Conservation (phyloP, 495 filamentous ascomycete species). For the Aspergillus panamensis region DNA sequence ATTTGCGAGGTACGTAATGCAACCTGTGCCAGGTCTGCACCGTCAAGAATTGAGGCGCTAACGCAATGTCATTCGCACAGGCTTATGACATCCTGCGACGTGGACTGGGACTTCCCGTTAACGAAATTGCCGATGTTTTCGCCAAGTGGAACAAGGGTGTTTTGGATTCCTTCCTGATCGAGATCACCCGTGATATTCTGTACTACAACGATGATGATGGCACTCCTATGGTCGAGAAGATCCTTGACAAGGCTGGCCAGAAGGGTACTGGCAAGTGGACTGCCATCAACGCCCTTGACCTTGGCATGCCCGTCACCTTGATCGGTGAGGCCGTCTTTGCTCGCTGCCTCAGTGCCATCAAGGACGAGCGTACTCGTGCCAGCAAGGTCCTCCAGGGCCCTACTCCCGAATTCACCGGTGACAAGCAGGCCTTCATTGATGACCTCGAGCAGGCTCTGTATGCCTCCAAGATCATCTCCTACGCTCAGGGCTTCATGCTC, state of each 20-base stretch:
- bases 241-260: slow-evolving; percentile 96
- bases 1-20: slow-evolving; percentile 78
- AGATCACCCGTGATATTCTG: slow-evolving; percentile 97
- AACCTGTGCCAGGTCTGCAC: background rate
- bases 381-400: slow-evolving; percentile 74
- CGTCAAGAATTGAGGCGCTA: background rate
- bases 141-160: slow-evolving; percentile 98
- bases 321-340: slow-evolving; percentile 97
- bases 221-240: slow-evolving; percentile 91
- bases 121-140: slow-evolving; percentile 94
- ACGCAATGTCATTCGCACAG: slow-evolving; percentile 42
- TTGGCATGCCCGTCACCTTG: slow-evolving; percentile 97
- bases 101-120: slow-evolving; percentile 74
- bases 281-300: slow-evolving; percentile 95
- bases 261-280: slow-evolving; percentile 99
- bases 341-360: slow-evolving; percentile 89
- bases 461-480: slow-evolving; percentile 99
- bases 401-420: slow-evolving; percentile 73
- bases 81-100: slow-evolving; percentile 99
- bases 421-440: slow-evolving; percentile 89
- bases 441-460: slow-evolving; percentile 98
- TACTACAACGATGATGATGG: slow-evolving; percentile 95
- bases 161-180: slow-evolving; percentile 97
- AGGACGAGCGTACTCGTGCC: slow-evolving; percentile 86
- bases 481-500: slow-evolving; percentile 99